Percentiles rank a stretch among this genome's conserved stretches.
Evolutionary conservation across 495 filamentous ascomycete genomes (phyloP).

Genomic region (Penicillium canescens): DNA sequence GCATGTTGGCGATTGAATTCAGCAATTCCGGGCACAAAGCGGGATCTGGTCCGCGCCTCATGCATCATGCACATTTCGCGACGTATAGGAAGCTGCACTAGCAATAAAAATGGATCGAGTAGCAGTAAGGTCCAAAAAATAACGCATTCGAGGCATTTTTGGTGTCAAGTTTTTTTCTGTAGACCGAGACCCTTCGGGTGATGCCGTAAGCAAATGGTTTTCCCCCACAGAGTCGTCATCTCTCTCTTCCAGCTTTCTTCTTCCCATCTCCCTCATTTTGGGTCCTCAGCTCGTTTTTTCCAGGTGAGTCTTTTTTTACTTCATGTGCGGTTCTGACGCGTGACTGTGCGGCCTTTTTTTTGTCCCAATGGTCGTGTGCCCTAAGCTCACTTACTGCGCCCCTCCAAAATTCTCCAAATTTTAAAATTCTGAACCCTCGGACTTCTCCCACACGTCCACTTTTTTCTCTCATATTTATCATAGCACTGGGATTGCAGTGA

Average conservation of each 20-base stretch:
- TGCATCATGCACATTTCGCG: background rate
- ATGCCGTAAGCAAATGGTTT: constrained; percentile 7
- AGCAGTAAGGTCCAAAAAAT: no score
- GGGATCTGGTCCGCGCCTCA: background rate
- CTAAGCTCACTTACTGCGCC: constrained; percentile 17
- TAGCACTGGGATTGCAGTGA: background rate
- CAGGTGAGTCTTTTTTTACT: constrained; percentile 14
- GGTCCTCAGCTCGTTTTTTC: constrained; percentile 2
- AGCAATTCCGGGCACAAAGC: background rate
- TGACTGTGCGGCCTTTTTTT: constrained; percentile 18
- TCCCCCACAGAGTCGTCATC: constrained; percentile 7
- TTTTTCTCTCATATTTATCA: constrained; percentile 25
- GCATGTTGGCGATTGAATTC: background rate
- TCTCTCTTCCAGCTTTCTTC: background rate
- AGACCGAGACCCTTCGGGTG: background rate
- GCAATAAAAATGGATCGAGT: no score
- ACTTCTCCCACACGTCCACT: constrained; percentile 14
- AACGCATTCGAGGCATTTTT: no score
- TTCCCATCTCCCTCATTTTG: constrained; percentile 1
- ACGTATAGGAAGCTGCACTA: background rate
- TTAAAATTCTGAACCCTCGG: constrained; percentile 11
- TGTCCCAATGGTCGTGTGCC: constrained; percentile 16
- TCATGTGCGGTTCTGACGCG: constrained; percentile 12
- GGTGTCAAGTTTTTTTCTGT: no score
- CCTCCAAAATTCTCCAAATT: background rate